phyloP scores from a whole-genome alignment of 805 yeast species.

The Myxozyma vanderwaltii region DNA sequence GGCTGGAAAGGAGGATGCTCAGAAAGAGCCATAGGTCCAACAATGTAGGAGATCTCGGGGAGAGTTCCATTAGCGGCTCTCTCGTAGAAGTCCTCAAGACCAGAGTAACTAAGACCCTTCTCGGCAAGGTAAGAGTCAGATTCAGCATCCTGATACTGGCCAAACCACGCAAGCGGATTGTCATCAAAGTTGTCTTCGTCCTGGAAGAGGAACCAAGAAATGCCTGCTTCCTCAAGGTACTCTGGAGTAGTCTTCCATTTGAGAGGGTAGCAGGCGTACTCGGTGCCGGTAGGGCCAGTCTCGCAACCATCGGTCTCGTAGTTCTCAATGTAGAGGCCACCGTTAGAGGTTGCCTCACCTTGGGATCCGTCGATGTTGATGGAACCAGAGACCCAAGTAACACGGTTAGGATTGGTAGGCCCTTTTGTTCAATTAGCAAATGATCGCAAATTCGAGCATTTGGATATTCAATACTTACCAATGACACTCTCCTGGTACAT shows the following conservation, averaged over 20 bases:
- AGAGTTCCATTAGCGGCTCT: conserved; percentile 34
- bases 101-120: conserved; percentile 29
- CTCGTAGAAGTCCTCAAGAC: conserved; percentile 33
- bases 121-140: conserved; percentile 17
- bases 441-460: neutral
- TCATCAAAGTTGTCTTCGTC: conserved; percentile 31
- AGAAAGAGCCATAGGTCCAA: conserved; percentile 34
- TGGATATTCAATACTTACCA: conserved; percentile 23
- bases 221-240: conserved; percentile 26
- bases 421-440: neutral
- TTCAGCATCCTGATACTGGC: conserved; percentile 23
- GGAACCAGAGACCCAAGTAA: conserved; percentile 35
- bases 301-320: conserved; percentile 32
- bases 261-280: conserved; percentile 34
- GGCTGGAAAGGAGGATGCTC: conserved; percentile 37
- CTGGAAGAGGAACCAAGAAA: conserved; percentile 34
- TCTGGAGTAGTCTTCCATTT: conserved; percentile 35
- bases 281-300: conserved; percentile 16
- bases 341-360: conserved; percentile 23
- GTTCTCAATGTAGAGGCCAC: conserved; percentile 36
- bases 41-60: conserved; percentile 34
- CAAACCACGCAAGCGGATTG: conserved; percentile 32
- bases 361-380: conserved; percentile 34
- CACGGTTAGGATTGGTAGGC: conserved; percentile 37
- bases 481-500: conserved; percentile 37